Evolutionary conservation across 2,329 filamentous ascomycete genomes (phyloP).

Genomic region (Penicillium sp.): DNA sequence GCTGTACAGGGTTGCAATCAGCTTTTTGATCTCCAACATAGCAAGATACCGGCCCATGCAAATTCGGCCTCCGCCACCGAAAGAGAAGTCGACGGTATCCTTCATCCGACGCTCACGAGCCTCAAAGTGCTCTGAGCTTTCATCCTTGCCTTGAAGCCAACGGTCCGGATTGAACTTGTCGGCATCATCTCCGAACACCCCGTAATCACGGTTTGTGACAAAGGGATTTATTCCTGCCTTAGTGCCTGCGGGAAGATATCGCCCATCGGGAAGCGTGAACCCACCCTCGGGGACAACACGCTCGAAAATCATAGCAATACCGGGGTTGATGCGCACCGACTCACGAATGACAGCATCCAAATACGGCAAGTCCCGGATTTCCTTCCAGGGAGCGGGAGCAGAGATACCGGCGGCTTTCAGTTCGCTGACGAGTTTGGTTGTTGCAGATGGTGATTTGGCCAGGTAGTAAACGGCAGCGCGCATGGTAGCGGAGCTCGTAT

Average conservation of each 20-base stretch:
- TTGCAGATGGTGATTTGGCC: constrained; percentile 17
- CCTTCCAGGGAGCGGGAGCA: constrained; percentile 20
- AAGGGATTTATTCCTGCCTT: constrained; percentile 39
- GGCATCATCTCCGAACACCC: constrained; percentile 48
- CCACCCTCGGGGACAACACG: constrained; percentile 48
- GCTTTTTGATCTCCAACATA: constrained; percentile 60
- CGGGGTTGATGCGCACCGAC: constrained; percentile 51
- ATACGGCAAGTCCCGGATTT: constrained; percentile 36
- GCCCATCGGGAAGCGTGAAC: constrained; percentile 31
- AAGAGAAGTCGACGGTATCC: constrained; percentile 41
- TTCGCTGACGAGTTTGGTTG: constrained; percentile 19
- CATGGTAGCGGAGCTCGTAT: constrained; percentile 40
- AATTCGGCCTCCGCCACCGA: constrained; percentile 55
- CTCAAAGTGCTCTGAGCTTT: constrained; percentile 36
- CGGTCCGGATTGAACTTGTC: constrained; percentile 50
- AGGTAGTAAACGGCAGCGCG: constrained; percentile 31
- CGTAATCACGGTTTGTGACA: constrained; percentile 40
- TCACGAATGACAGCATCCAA: constrained; percentile 56
- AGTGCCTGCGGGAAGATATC: constrained; percentile 37
- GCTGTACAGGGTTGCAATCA: constrained; percentile 51
- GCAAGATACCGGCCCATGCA: constrained; percentile 59
- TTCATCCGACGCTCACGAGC: constrained; percentile 41
- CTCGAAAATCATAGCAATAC: constrained; percentile 51
- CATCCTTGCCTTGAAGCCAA: constrained; percentile 44
- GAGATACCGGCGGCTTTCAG: constrained; percentile 16